Evolutionary conservation across 805 yeast genomes (phyloP).

Genomic region (Kluyveromyces aestuarii): DNA sequence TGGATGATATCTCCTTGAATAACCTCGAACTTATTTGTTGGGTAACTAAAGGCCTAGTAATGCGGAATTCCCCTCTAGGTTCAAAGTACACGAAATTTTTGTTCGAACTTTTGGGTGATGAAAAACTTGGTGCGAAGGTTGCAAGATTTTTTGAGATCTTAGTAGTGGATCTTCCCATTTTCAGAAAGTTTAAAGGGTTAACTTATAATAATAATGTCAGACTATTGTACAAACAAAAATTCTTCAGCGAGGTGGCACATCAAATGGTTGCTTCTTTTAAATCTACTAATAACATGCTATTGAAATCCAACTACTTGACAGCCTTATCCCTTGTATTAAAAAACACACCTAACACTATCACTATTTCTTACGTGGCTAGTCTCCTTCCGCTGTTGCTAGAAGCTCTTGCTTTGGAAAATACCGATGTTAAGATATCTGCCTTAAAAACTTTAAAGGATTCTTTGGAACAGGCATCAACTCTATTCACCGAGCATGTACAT

Average conservation of each 20-base stretch:
- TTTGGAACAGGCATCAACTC: slow-evolving; percentile 43
- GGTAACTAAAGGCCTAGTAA: slow-evolving; percentile 61
- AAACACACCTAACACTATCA: slow-evolving; percentile 52
- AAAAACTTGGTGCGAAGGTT: slow-evolving; percentile 28
- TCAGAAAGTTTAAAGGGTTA: slow-evolving; percentile 38
- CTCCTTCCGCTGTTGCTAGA: slow-evolving; percentile 67
- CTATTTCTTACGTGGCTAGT: slow-evolving; percentile 51
- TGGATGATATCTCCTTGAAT: slow-evolving; percentile 11
- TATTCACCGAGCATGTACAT: slow-evolving; percentile 45
- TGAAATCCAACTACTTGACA: slow-evolving; percentile 46
- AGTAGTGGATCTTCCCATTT: slow-evolving; percentile 56
- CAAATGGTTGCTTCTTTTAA: slow-evolving; percentile 41
- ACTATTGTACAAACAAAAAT: slow-evolving; percentile 69
- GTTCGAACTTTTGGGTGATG: slow-evolving; percentile 29
- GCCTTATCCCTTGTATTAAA: slow-evolving; percentile 61
- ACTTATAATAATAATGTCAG: slow-evolving; percentile 49
- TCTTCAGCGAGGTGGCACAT: slow-evolving; percentile 56
- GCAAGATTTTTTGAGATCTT: slow-evolving; percentile 56
- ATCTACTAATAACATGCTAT: slow-evolving; percentile 13
- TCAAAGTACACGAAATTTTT: slow-evolving; percentile 28
- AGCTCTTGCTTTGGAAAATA: slow-evolving; percentile 41
- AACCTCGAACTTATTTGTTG: slow-evolving; percentile 54
- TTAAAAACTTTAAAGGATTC: slow-evolving; percentile 50
- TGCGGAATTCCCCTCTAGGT: slow-evolving; percentile 42
- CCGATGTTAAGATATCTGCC: slow-evolving; percentile 50